Base-by-base conservation (phyloP, 495 filamentous ascomycete genomes). In the Podospora fimiseda region DNA sequence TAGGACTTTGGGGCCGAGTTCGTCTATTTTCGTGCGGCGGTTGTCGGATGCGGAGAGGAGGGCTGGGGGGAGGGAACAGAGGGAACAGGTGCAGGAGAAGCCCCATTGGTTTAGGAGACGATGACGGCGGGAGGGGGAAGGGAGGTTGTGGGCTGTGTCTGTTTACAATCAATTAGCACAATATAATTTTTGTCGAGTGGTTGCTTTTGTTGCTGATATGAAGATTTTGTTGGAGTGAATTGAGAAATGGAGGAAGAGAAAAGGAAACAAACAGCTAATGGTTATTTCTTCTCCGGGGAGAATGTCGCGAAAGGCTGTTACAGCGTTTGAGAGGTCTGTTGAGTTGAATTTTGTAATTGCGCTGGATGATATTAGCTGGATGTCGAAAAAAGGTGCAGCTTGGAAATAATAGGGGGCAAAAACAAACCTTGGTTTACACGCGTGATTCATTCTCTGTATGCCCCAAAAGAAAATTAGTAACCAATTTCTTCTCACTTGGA, bases 391-490 rank as follows among this genome's bases (percentile, higher is more conserved):
- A n/a, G n/a, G n/a, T n/a, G n/a, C n/a, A n/a, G n/a, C n/a, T n/a
- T n/a, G n/a, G n/a, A n/a, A n/a, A n/a, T n/a, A n/a, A n/a, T n/a
- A 24, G 2, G 22, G 4, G 9, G 14, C 15, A 16, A 18, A 42
- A 18, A 50, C 62, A 41, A 45, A 71, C 68, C 60, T 66, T 39
- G 68, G 68, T 16, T 62, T 66, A 37, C 68, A 71, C 0, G 66
- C 66, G 43, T 71, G 68, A 22, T 71, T 71, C 21, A 71, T 47
- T 36, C 68, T 61, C 54, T 57, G 11, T 23, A 7, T n/a, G n/a
- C n/a, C n/a, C n/a, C n/a, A n/a, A n/a, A n/a, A n/a, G n/a, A n/a
- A n/a, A n/a, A n/a, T n/a, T n/a, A n/a, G n/a, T n/a, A n/a, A n/a
- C n/a, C n/a, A n/a, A n/a, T n/a, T n/a, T n/a, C n/a, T n/a, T n/a